Evolutionary conservation across 306 rosid genomes (phyloP).

Genomic region (Benincasa hispida): DNA sequence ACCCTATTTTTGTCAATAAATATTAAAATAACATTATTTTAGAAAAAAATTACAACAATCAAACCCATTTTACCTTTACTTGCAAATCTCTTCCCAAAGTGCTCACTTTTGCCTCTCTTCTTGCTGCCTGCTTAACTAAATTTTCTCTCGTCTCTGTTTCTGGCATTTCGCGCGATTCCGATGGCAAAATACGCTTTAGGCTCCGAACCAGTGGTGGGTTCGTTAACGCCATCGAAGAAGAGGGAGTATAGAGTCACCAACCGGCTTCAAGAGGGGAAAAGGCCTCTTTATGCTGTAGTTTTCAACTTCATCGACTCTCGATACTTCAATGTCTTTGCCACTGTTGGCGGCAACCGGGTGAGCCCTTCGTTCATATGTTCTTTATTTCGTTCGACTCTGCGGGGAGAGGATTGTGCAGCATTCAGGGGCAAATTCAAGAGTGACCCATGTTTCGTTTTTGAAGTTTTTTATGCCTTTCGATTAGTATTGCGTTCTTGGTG

Average conservation of each 20-base stretch:
- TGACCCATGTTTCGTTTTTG: background rate
- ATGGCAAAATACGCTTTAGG: conserved; percentile 63
- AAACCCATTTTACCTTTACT: too few relatives aligned
- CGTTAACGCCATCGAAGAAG: conserved; percentile 35
- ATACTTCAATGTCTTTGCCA: conserved; percentile 75
- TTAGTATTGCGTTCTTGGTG: background rate
- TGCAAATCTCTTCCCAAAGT: too few relatives aligned
- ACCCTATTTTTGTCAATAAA: too few relatives aligned
- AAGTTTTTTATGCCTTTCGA: background rate
- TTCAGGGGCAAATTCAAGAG: background rate
- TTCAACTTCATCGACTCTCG: conserved; percentile 85
- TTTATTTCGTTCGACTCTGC: background rate
- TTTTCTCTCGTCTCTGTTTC: background rate
- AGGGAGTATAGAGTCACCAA: conserved; percentile 74
- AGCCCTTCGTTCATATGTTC: background rate
- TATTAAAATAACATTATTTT: too few relatives aligned
- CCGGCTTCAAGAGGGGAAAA: conserved; percentile 87
- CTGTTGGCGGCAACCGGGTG: conserved; percentile 89
- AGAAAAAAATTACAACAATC: too few relatives aligned
- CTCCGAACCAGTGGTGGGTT: conserved; percentile 68
- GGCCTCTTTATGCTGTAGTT: conserved; percentile 76
- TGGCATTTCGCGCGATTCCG: background rate
- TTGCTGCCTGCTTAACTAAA: background rate
- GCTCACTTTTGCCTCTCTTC: background rate
- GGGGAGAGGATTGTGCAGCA: background rate